These are phyloP conservation scores for Lepidium sativum DNA, from an alignment of 345 rosid species.

Conservation along the genomic window DNA sequence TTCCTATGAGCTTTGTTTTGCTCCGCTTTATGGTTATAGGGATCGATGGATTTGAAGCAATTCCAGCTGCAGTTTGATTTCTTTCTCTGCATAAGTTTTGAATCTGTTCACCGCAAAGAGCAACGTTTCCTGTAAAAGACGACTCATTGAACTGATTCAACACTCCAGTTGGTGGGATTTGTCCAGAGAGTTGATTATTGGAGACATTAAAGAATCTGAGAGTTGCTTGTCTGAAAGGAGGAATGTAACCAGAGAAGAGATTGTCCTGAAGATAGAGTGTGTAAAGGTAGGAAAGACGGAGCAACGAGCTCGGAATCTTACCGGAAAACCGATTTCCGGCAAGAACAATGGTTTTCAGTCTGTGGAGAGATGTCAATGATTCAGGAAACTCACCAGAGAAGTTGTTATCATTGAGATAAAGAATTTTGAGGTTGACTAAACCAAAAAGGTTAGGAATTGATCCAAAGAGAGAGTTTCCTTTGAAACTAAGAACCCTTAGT, in stretches of 20 bases:
- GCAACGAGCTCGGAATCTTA: constrained; percentile 46
- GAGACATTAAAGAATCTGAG: constrained; percentile 82
- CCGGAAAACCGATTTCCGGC: constrained; percentile 63
- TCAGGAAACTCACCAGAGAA: constrained; percentile 70
- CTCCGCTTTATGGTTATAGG: background rate
- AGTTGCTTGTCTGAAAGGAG: constrained; percentile 65
- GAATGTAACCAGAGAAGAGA: constrained; percentile 47
- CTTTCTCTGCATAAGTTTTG: constrained; percentile 34
- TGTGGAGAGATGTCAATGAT: constrained; percentile 56
- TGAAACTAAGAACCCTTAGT: constrained; percentile 81
- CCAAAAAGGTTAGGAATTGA: constrained; percentile 53
- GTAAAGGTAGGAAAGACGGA: constrained; percentile 52
- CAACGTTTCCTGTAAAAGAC: constrained; percentile 47
- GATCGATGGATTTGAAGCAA: constrained; percentile 2
- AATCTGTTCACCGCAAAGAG: constrained; percentile 69
- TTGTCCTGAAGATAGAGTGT: constrained; percentile 54
- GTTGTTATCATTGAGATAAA: constrained; percentile 59
- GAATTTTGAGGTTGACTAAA: constrained; percentile 67
- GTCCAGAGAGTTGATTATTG: constrained; percentile 60
- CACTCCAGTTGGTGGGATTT: constrained; percentile 52
- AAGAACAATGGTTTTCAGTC: constrained; percentile 57
- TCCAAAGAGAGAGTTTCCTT: constrained; percentile 70
- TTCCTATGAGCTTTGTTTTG: constrained; percentile 26
- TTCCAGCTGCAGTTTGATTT: background rate
- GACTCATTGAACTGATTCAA: constrained; percentile 58